Conservation (phyloP, 1,284 basidiomycete genomes). For the Trametes sp. region DNA sequence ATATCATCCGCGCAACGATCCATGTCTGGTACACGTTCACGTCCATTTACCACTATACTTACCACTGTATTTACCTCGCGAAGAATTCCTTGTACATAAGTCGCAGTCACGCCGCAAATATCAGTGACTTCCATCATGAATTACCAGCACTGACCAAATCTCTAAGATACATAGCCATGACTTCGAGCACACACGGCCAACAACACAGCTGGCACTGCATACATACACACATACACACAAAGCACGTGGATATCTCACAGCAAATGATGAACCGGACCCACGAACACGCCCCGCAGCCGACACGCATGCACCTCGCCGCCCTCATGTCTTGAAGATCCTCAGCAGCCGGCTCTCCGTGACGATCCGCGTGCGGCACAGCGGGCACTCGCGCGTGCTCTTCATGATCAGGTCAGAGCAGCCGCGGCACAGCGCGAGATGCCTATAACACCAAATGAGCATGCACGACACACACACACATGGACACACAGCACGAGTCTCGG, state of each 20-base stretch:
- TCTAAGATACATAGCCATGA: too few relatives aligned
- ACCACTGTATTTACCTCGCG: too few relatives aligned
- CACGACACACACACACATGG: conserved; percentile 1
- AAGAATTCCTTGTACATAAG: too few relatives aligned
- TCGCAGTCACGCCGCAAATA: too few relatives aligned
- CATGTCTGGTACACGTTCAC: too few relatives aligned
- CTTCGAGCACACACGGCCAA: too few relatives aligned
- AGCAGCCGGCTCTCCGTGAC: conserved; percentile 82
- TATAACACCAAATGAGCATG: conserved; percentile 37
- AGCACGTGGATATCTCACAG: background rate
- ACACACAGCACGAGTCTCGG: background rate
- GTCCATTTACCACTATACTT: too few relatives aligned
- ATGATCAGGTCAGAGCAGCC: conserved; percentile 87
- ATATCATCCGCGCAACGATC: too few relatives aligned
- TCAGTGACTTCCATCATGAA: too few relatives aligned
- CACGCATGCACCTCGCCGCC: too few relatives aligned
- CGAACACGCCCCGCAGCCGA: background rate
- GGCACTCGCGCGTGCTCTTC: conserved; percentile 82
- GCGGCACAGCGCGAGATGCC: conserved; percentile 85
- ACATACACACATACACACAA: background rate
- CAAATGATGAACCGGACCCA: background rate
- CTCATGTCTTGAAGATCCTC: conserved; percentile 74
- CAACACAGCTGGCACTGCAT: too few relatives aligned
- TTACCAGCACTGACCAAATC: too few relatives aligned
- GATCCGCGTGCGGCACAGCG: conserved; percentile 86